These are phyloP conservation scores for Pelargonium cotyledonis DNA, from an alignment of 441 rosid species.

Conservation along the genomic window DNA sequence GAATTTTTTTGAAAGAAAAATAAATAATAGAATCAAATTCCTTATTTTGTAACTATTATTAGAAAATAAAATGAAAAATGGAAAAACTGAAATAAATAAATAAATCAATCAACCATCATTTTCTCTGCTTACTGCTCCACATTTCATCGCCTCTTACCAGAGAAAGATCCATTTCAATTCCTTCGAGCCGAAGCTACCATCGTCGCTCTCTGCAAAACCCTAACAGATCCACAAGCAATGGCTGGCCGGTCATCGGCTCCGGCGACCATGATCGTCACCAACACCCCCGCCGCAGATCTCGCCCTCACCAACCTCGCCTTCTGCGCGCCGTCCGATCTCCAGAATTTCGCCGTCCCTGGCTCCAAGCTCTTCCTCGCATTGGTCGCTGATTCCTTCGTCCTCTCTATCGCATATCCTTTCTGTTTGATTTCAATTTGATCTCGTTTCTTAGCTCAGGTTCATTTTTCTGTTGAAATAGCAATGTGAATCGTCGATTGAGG, in stretches of 20 bases:
- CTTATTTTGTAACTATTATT: too few relatives aligned
- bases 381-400: conserved; percentile 54
- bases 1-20: too few relatives aligned
- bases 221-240: conserved; percentile 9
- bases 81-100: too few relatives aligned
- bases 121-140: too few relatives aligned
- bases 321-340: conserved; percentile 77
- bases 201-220: conserved; percentile 9
- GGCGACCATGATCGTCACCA: conserved; percentile 58
- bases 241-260: conserved; percentile 35
- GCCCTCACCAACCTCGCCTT: conserved; percentile 82
- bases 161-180: background rate
- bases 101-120: too few relatives aligned
- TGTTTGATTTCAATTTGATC: background rate
- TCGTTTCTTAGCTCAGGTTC: background rate
- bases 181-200: conserved; percentile 6
- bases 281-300: conserved; percentile 70
- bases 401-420: conserved; percentile 80
- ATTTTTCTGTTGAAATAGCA: background rate
- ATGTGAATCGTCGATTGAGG: background rate
- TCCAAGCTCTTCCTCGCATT: conserved; percentile 65
- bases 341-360: conserved; percentile 69
- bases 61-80: too few relatives aligned
- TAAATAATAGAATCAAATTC: too few relatives aligned
- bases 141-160: too few relatives aligned